These are phyloP conservation scores for Choanephora cucurbitarum DNA, from an alignment of 371 early-diverging fungal species.

Conservation along the genomic window DNA sequence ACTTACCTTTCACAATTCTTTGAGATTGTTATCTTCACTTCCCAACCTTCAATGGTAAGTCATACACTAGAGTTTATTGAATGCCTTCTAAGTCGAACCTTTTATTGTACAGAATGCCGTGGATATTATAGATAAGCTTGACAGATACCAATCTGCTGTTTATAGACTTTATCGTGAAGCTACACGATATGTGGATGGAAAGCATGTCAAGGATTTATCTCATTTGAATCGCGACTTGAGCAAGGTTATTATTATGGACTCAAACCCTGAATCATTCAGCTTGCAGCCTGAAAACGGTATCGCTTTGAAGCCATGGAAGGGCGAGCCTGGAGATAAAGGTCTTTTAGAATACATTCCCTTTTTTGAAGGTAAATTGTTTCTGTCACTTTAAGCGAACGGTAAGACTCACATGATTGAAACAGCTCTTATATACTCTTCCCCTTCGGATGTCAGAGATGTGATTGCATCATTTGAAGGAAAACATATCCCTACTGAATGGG, in stretches of 20 bases:
- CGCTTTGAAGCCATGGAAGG: conserved; percentile 82
- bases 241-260: conserved; percentile 92
- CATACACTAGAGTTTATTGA: too few species aligned
- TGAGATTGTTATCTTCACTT: conserved; percentile 95
- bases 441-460: conserved; percentile 76
- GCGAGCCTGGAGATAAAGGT: conserved; percentile 80
- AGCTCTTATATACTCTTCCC: too few species aligned
- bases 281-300: conserved; percentile 94
- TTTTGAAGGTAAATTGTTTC: conserved; percentile 68
- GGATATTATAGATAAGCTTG: conserved; percentile 86
- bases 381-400: too few species aligned
- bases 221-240: conserved; percentile 91
- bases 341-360: conserved; percentile 87
- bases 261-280: conserved; percentile 76
- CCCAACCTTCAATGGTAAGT: conserved; percentile 68
- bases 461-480: conserved; percentile 68
- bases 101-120: conserved; percentile 64
- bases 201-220: conserved; percentile 89
- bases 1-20: conserved; percentile 87
- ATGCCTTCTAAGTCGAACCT: neutral
- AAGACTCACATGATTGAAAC: too few species aligned
- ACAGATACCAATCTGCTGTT: conserved; percentile 84
- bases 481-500: conserved; percentile 73
- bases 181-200: conserved; percentile 83
- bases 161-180: conserved; percentile 90